Evolutionary conservation across 306 rosid genomes (phyloP).

Genomic region (Vigna radiata): DNA sequence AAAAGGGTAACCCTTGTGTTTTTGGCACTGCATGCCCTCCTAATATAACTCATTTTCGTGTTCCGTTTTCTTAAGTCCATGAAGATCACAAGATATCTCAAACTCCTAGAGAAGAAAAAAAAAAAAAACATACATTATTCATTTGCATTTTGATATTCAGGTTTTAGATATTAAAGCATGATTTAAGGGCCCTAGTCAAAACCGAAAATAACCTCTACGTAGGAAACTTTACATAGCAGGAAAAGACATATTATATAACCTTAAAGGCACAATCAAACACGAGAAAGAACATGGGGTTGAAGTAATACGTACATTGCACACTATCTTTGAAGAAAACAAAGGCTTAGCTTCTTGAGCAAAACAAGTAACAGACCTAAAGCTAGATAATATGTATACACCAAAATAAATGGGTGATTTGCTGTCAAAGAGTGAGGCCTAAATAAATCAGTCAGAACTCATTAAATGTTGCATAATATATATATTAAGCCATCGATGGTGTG

Average conservation of each 20-base stretch:
- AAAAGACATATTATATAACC: conserved; percentile 22
- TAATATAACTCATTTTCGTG: background rate
- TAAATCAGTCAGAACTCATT: conserved; percentile 17
- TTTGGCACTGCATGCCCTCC: conserved; percentile 59
- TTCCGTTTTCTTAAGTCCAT: background rate
- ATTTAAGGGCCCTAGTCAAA: conserved; percentile 42
- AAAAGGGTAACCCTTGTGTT: conserved; percentile 66
- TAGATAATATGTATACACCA: conserved; percentile 27
- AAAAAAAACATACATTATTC: background rate
- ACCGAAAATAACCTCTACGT: conserved; percentile 25
- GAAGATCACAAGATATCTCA: background rate
- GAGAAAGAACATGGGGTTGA: conserved; percentile 43
- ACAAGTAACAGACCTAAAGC: conserved; percentile 36
- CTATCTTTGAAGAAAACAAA: conserved; percentile 36
- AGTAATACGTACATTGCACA: conserved; percentile 48
- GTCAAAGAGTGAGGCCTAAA: conserved; percentile 39
- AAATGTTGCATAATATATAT: conserved; percentile 19
- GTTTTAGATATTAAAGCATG: conserved; percentile 22
- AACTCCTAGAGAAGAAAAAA: background rate
- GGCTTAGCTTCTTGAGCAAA: conserved; percentile 71
- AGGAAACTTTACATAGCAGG: conserved; percentile 4
- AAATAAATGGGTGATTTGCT: conserved; percentile 35
- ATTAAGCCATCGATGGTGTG: background rate
- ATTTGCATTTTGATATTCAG: conserved; percentile 12
- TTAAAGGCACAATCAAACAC: conserved; percentile 41